phyloP scores from a whole-genome alignment of 179 eudicot species.

The Sideroxylon spinosum region DNA sequence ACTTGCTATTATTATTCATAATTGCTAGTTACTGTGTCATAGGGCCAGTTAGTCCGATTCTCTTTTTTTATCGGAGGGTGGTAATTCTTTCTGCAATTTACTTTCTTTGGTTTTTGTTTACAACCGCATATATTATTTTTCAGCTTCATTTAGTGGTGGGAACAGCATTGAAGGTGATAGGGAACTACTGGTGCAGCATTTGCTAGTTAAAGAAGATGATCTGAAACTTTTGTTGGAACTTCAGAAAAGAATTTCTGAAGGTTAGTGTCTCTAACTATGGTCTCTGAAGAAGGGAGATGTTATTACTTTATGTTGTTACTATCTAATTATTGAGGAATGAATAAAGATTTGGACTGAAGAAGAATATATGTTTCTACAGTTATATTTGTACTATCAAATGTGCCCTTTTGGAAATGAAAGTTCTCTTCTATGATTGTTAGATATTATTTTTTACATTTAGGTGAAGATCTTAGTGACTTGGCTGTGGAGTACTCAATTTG shows the following conservation, averaged over 20 bases:
- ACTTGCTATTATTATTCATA: not conserved
- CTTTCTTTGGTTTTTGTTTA: not conserved
- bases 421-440: not conserved
- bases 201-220: conserved; percentile 89
- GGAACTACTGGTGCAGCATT: conserved; percentile 91
- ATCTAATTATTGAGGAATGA: not conserved
- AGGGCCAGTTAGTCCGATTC: not conserved
- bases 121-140: not conserved
- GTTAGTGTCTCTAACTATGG: conserved; percentile 31
- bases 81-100: not conserved
- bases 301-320: not conserved
- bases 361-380: not conserved
- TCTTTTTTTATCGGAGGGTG: not conserved
- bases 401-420: not conserved
- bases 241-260: conserved; percentile 68
- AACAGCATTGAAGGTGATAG: conserved; percentile 52
- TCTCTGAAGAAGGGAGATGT: not conserved
- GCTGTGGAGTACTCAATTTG: conserved; percentile 84
- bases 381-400: too few relatives aligned
- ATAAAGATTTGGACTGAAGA: not conserved
- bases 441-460: conserved; percentile 29
- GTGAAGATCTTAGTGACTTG: conserved; percentile 87
- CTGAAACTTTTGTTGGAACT: conserved; percentile 66
- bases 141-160: conserved; percentile 67
- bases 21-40: not conserved